Conservation (phyloP, 1,139 yeast genomes). For the Diutina ranongensis region DNA sequence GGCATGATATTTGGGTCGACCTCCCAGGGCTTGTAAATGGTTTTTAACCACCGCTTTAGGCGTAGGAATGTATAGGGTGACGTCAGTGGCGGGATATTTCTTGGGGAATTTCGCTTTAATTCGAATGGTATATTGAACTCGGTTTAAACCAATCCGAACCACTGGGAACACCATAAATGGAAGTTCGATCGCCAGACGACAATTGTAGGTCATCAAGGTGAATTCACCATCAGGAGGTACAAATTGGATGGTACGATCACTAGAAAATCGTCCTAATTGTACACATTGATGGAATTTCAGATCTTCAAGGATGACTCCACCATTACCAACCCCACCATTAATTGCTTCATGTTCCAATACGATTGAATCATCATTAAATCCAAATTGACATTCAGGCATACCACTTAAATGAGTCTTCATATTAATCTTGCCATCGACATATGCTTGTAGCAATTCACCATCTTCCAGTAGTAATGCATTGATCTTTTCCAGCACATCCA, state of each 20-base stretch:
- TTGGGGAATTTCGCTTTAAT: slow-evolving; percentile 53
- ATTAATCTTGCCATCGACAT: slow-evolving; percentile 66
- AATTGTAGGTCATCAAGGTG: slow-evolving; percentile 70
- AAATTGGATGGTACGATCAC: slow-evolving; percentile 56
- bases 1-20: slow-evolving; percentile 58
- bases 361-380: slow-evolving; percentile 36
- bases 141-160: slow-evolving; percentile 40
- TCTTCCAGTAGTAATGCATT: slow-evolving; percentile 53
- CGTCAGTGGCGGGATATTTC: slow-evolving; percentile 55
- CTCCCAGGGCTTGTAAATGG: slow-evolving; percentile 40
- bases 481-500: slow-evolving; percentile 68
- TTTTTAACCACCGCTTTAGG: slow-evolving; percentile 52
- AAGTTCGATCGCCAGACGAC: slow-evolving; percentile 41
- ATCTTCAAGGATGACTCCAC: slow-evolving; percentile 37
- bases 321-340: slow-evolving; percentile 9
- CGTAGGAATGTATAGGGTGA: slow-evolving; percentile 54
- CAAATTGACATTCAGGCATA: slow-evolving; percentile 57
- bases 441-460: slow-evolving; percentile 54
- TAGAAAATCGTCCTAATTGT: slow-evolving; percentile 54
- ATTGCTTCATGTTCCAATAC: slow-evolving; percentile 13
- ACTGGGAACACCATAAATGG: slow-evolving; percentile 68
- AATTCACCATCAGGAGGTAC: slow-evolving; percentile 90
- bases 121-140: slow-evolving; percentile 40
- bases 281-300: slow-evolving; percentile 85
- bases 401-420: slow-evolving; percentile 72